Base-by-base conservation (phyloP, 2,329 filamentous ascomycete genomes). In the Bipolaris zeicola region DNA sequence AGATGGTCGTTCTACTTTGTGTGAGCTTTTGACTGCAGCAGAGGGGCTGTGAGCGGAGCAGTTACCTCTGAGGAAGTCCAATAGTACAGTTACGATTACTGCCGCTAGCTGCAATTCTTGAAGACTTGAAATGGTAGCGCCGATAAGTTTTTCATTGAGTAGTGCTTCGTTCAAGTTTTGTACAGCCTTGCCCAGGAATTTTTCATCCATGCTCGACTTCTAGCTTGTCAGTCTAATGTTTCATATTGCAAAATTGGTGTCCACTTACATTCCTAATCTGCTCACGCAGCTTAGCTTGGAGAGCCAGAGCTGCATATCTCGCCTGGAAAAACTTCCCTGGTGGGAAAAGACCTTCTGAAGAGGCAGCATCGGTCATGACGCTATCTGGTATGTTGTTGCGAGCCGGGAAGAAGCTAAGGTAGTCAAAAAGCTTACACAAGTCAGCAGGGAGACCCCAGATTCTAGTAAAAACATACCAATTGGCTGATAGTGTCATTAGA, bases 401-500 rank as follows among this genome's bases (percentile, higher is more conserved):
- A 14, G 66, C 67, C 5, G 71, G 72, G 28, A 77, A 74, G 34
- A 60, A 62, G 44, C 53, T 66, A 28, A 77, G 57, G 45, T 77
- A 76, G 5, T 74, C 72, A 42, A 72, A 76, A 6, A 76, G 60
- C 72, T 74, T 33, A 5, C 5, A 6, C 2, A 22, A 11, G 37
- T 72, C 47, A 73, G 64, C 37, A 50, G 41, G 20, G 2, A 28
- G 13, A 41, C 18, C 6, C 28, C 26, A 14, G 13, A 52, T 7
- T 6, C 8, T 24, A n/a, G 31, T 8, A n/a, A 22, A 8, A 36
- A 58, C 63, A 54, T 50, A 69, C 69, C 62, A 65, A 53, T 54
- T 64, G 63, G 55, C 75, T 77, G 14, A 70, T 70, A 2, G 52
- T 50, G 55, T 93, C 87, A 42, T 90, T 85, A 77, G 93, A 84